Conservation (phyloP, 495 filamentous ascomycete species). For the Penicillium fimorum region DNA sequence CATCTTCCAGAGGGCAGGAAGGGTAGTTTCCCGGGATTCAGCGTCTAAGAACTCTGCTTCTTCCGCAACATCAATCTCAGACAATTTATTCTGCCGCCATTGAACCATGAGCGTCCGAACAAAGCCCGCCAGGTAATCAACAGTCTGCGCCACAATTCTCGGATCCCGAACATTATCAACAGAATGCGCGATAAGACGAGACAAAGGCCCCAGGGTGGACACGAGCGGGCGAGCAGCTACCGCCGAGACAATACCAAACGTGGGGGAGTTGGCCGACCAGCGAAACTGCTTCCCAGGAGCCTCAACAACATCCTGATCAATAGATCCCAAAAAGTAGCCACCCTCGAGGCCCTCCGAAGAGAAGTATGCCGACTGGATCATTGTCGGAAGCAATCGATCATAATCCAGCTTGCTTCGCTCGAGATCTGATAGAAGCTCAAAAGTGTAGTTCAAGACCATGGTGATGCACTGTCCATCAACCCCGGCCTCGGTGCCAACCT, state of each 20-base stretch:
- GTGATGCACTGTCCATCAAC: constrained; percentile 62
- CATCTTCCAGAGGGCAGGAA: constrained; percentile 77
- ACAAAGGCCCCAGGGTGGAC: constrained; percentile 73
- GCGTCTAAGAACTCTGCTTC: constrained; percentile 66
- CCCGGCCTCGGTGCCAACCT: constrained; percentile 46
- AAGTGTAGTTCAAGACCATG: constrained; percentile 75
- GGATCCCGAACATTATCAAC: constrained; percentile 64
- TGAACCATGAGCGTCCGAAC: constrained; percentile 67
- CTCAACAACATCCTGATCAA: constrained; percentile 72
- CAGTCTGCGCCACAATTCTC: constrained; percentile 57
- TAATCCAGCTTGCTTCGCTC: constrained; percentile 63
- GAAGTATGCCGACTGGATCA: constrained; percentile 65
- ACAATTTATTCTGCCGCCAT: constrained; percentile 84
- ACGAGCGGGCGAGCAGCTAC: constrained; percentile 68
- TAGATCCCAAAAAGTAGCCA: constrained; percentile 75
- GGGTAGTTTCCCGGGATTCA: constrained; percentile 66
- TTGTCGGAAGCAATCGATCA: constrained; percentile 69
- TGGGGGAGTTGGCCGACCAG: constrained; percentile 64
- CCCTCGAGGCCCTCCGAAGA: constrained; percentile 75
- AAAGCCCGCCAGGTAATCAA: constrained; percentile 74
- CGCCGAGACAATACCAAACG: constrained; percentile 54
- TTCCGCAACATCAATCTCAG: constrained; percentile 75
- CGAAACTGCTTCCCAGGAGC: constrained; percentile 61
- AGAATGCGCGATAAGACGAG: constrained; percentile 70
- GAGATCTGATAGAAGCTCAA: constrained; percentile 65